Base-by-base conservation (phyloP, 441 rosid species). In the Aleurites moluccanus region DNA sequence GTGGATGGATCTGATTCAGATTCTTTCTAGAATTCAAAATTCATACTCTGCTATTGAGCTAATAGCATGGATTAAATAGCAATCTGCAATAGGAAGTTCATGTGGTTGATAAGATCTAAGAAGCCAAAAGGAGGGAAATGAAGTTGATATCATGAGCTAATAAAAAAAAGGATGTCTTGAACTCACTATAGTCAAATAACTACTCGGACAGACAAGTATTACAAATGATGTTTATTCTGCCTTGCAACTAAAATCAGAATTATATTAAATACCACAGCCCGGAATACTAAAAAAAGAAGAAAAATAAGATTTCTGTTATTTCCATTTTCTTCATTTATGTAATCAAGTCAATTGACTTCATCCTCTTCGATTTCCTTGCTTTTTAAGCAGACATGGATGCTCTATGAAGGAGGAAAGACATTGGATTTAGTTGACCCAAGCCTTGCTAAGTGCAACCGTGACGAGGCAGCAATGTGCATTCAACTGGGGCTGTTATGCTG, bases 401-500 rank as follows among this genome's bases (percentile, higher is more conserved):
- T 92, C 65, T 89, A 78, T 81, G 82, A 87, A 80, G 70, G 45
- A 45, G 87, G 90, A 70, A 88, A 85, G 68, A 64, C 85, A 15
- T 28, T 92, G 67, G 93, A 92, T 40, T 50, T 90, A 75, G 90
- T 94, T 67, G 98, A 94, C 80, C 86, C 81, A 35, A 77, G 83
- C 78, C 90, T 94, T 23, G 76, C 75, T 50, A 85, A 70, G 79
- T 91, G 69, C 88, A 84, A 91, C 68, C 83, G 69, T 0, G 92
- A 91, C 3, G 97, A 94, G 73, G 97, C 84, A 60, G 92, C 89
- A 35, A 86, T 93, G 82, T 90, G 95, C 87, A 83, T 91, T 79
- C 88, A 91, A 69, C 80, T 94, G 47, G 97, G 97, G 20, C 74
- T 92, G 76, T 77, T 94, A 7, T 94, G 97, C 83, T 94, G 98